phyloP scores from a whole-genome alignment of 2,329 filamentous ascomycete species.

The Cladosporium sp. region DNA sequence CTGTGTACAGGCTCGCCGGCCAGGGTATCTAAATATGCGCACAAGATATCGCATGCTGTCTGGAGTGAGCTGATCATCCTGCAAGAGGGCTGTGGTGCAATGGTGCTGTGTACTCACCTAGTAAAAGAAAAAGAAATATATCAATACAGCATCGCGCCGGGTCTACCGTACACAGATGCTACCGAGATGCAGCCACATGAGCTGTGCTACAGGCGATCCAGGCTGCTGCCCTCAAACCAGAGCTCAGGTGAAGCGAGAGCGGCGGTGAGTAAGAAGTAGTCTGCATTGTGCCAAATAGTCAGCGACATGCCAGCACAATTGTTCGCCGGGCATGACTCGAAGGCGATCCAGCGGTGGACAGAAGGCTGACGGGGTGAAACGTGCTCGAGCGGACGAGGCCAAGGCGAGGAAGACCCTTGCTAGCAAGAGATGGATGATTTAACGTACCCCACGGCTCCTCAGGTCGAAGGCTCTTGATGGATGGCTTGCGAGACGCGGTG shows the following conservation, averaged over 20 bases:
- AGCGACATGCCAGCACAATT: conserved; percentile 11
- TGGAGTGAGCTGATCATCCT: conserved; percentile 15
- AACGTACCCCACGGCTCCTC: not conserved
- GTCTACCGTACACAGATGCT: conserved; percentile 14
- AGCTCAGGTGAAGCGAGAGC: conserved; percentile 5
- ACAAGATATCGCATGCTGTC: conserved; percentile 18
- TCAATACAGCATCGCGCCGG: conserved; percentile 19
- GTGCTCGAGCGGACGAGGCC: not conserved
- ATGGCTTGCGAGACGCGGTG: not conserved
- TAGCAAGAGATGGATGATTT: not conserved
- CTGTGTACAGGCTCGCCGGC: conserved; percentile 19
- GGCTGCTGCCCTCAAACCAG: conserved; percentile 9
- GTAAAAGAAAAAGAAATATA: conserved; percentile 10
- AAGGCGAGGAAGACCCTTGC: not conserved
- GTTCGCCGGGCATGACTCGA: conserved; percentile 16
- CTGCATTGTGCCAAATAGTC: conserved; percentile 9
- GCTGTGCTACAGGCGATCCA: conserved; percentile 19
- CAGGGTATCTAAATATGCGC: conserved; percentile 19
- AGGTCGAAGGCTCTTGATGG: not conserved
- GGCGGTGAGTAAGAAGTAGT: conserved; percentile 6
- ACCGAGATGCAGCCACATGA: conserved; percentile 16
- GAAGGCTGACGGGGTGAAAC: conserved; percentile 13
- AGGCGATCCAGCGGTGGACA: conserved; percentile 1
- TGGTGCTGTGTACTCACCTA: conserved; percentile 9
- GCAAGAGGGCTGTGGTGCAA: conserved; percentile 3